These are phyloP conservation scores for Parasitella parasitica DNA, from an alignment of 371 early-diverging fungal genomes.

Conservation along the genomic window DNA sequence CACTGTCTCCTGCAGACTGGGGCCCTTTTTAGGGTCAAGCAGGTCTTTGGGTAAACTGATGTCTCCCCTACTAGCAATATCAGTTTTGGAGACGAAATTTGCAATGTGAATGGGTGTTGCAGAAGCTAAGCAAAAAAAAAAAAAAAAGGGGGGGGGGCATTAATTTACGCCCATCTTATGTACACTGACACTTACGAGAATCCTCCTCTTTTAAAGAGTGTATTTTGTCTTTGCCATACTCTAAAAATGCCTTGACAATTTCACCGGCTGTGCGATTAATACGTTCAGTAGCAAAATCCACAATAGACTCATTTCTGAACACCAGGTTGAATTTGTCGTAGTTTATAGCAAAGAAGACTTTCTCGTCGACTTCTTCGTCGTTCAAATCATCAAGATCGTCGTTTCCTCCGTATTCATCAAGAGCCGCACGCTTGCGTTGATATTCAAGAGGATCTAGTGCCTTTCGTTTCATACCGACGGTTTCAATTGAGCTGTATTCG, in stretches of 20 bases:
- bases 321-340: slow-evolving; percentile 76
- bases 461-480: slow-evolving; percentile 69
- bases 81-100: slow-evolving; percentile 47
- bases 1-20: slow-evolving; percentile 48
- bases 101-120: slow-evolving; percentile 61
- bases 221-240: slow-evolving; percentile 49
- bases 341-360: slow-evolving; percentile 69
- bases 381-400: slow-evolving; percentile 39
- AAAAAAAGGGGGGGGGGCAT: too few species aligned
- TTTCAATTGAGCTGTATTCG: slow-evolving; percentile 45
- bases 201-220: slow-evolving; percentile 48
- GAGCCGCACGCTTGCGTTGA: slow-evolving; percentile 25
- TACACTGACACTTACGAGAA: slow-evolving; percentile 46
- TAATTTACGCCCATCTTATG: neutral
- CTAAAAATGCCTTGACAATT: slow-evolving; percentile 62
- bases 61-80: slow-evolving; percentile 46
- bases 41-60: slow-evolving; percentile 58
- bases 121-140: slow-evolving; percentile 27
- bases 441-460: slow-evolving; percentile 32
- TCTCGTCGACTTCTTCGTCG: slow-evolving; percentile 52
- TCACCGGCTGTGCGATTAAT: slow-evolving; percentile 71
- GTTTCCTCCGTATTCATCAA: slow-evolving; percentile 23
- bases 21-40: slow-evolving; percentile 42
- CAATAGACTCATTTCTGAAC: slow-evolving; percentile 73
- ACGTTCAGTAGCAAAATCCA: slow-evolving; percentile 60